Evolutionary conservation across 352 stramenopile genomes (phyloP).

Genomic region (Globisporangium canariense): DNA sequence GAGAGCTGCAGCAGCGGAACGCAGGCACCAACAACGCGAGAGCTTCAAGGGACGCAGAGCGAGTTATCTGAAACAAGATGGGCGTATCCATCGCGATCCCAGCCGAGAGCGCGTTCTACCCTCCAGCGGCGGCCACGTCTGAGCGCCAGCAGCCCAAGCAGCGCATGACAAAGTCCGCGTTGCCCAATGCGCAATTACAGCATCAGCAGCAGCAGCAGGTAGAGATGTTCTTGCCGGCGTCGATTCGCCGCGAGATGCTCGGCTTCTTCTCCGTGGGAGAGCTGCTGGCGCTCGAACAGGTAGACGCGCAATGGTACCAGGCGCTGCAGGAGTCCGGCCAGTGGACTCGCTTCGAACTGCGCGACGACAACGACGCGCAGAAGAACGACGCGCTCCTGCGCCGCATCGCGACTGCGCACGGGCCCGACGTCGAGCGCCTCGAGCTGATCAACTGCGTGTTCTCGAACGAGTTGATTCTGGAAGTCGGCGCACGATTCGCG

Average conservation of each 20-base stretch:
- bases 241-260: slow-evolving; percentile 37
- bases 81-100: slow-evolving; percentile 12
- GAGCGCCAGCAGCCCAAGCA: slow-evolving; percentile 4
- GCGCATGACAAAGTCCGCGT: neutral
- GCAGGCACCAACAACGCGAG: neutral
- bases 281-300: slow-evolving; percentile 46
- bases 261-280: slow-evolving; percentile 50
- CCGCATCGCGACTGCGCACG: slow-evolving; percentile 35
- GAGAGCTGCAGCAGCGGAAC: neutral
- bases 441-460: slow-evolving; percentile 51
- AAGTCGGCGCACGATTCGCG: slow-evolving; percentile 30
- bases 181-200: neutral
- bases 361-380: slow-evolving; percentile 30
- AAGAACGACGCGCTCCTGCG: slow-evolving; percentile 26
- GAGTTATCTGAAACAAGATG: slow-evolving; percentile 1
- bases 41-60: slow-evolving; percentile 8
- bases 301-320: slow-evolving; percentile 32
- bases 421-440: slow-evolving; percentile 31
- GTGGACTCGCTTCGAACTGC: slow-evolving; percentile 34
- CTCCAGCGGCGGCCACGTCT: neutral
- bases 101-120: slow-evolving; percentile 3
- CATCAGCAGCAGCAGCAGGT: neutral
- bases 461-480: slow-evolving; percentile 26
- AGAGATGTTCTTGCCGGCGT: slow-evolving; percentile 23
- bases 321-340: slow-evolving; percentile 24